Evolutionary conservation across 2,329 filamentous ascomycete genomes (phyloP).

Genomic region (Penicillium sp.): DNA sequence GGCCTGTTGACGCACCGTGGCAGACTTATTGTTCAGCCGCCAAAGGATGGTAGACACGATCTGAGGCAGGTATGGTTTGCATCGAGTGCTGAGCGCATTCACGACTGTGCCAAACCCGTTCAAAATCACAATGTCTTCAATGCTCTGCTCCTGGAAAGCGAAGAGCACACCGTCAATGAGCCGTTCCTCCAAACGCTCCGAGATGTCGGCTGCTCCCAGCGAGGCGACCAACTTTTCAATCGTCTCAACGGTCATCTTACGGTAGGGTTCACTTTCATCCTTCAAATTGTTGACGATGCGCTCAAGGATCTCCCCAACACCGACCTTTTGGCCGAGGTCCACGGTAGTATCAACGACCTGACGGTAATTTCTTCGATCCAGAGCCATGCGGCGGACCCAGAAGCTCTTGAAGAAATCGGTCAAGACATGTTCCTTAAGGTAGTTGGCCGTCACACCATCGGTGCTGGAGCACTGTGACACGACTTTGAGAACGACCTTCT

Average conservation of each 20-base stretch:
- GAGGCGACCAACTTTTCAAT: conserved; percentile 94
- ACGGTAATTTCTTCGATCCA: conserved; percentile 95
- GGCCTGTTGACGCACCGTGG: conserved; percentile 92
- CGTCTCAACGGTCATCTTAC: conserved; percentile 98
- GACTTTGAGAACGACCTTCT: conserved; percentile 97
- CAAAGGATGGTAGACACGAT: conserved; percentile 96
- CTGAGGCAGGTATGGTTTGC: conserved; percentile 93
- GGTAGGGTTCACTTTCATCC: conserved; percentile 94
- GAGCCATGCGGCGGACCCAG: conserved; percentile 93
- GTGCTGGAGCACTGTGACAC: conserved; percentile 93
- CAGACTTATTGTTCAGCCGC: conserved; percentile 95
- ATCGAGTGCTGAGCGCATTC: conserved; percentile 85
- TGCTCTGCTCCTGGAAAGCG: conserved; percentile 95
- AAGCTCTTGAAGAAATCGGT: conserved; percentile 98
- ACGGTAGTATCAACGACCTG: conserved; percentile 98
- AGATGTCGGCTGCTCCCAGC: conserved; percentile 87
- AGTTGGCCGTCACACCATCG: conserved; percentile 87
- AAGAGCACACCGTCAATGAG: conserved; percentile 92
- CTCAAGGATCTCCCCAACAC: conserved; percentile 89
- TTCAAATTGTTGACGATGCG: conserved; percentile 92
- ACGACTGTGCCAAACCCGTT: conserved; percentile 98
- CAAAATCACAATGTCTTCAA: conserved; percentile 91
- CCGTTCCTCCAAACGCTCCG: conserved; percentile 83
- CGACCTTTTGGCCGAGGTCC: conserved; percentile 96
- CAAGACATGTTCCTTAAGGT: conserved; percentile 90